These are phyloP conservation scores for Phaffia tasmanica DNA, from an alignment of 768 basidiomycete species.

Conservation along the genomic window DNA sequence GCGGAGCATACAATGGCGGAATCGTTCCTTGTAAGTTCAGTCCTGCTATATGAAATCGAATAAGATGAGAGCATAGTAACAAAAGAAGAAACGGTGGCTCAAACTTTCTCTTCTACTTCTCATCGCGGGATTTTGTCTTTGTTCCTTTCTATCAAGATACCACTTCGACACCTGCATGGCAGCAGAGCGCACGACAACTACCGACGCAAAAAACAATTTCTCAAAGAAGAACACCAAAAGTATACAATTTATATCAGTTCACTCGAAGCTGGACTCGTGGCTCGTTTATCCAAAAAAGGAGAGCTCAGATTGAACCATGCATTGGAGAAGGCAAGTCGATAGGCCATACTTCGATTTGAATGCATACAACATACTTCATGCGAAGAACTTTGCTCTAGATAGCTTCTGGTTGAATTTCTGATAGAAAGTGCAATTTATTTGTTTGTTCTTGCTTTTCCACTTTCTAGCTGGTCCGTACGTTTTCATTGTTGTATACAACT, in stretches of 20 bases:
- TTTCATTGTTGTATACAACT: too few species aligned
- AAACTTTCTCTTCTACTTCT: not conserved
- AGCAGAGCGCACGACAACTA: slow-evolving; percentile 76
- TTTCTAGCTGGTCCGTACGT: too few species aligned
- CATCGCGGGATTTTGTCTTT: not conserved
- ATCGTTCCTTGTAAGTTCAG: slow-evolving; percentile 52
- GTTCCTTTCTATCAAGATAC: slow-evolving; percentile 48
- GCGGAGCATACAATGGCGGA: slow-evolving; percentile 72
- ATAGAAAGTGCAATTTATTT: too few species aligned
- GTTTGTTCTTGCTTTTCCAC: too few species aligned
- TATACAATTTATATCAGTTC: slow-evolving; percentile 92
- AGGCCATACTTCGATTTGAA: too few species aligned
- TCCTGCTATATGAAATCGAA: too few species aligned
- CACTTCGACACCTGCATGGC: slow-evolving; percentile 60
- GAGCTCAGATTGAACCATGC: slow-evolving; percentile 6
- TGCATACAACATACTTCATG: too few species aligned
- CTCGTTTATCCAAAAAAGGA: slow-evolving; percentile 36
- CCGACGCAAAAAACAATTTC: slow-evolving; percentile 80
- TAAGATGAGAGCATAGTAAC: slow-evolving; percentile 7
- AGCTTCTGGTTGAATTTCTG: too few species aligned
- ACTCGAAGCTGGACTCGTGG: slow-evolving; percentile 63
- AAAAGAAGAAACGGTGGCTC: slow-evolving; percentile 19
- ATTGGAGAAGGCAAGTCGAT: slow-evolving; percentile 11
- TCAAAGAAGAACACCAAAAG: slow-evolving; percentile 86
- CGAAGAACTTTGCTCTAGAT: too few species aligned